Evolutionary conservation across 176 grass and related monocot genomes (phyloP).

Genomic region (Phyllostachys edulis): DNA sequence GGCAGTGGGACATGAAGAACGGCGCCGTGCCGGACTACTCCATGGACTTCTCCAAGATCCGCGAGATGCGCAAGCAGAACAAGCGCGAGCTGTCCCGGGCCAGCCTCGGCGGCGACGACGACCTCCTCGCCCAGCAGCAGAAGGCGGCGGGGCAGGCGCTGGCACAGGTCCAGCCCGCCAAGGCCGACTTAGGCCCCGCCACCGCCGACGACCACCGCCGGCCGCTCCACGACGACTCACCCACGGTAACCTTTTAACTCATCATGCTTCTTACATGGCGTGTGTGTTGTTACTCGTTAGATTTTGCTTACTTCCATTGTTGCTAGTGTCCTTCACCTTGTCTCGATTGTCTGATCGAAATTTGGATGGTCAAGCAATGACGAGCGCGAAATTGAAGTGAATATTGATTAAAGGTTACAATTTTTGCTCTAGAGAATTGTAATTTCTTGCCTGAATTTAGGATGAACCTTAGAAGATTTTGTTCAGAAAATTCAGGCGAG

Average conservation of each 20-base stretch:
- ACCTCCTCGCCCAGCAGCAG: constrained; percentile 31
- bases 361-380: background rate
- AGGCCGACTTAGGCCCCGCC: background rate
- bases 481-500: background rate
- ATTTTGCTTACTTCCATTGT: background rate
- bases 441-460: background rate
- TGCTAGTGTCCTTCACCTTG: background rate
- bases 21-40: constrained; percentile 79
- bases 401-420: background rate
- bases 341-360: background rate
- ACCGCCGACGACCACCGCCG: constrained; percentile 36
- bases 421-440: background rate
- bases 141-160: background rate
- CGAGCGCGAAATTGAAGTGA: background rate
- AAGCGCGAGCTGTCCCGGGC: constrained; percentile 73
- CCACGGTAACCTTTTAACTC: constrained; percentile 42
- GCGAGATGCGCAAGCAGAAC: constrained; percentile 83
- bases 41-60: constrained; percentile 90
- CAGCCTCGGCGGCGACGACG: constrained; percentile 65
- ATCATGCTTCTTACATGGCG: background rate
- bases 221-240: constrained; percentile 47
- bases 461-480: background rate
- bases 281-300: background rate
- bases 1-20: constrained; percentile 85
- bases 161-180: constrained; percentile 3